A percentile compares a stretch with the other conserved stretches of the same genome.
Conservation (phyloP, 2,329 filamentous ascomycete genomes). For the Fusarium siculi region DNA sequence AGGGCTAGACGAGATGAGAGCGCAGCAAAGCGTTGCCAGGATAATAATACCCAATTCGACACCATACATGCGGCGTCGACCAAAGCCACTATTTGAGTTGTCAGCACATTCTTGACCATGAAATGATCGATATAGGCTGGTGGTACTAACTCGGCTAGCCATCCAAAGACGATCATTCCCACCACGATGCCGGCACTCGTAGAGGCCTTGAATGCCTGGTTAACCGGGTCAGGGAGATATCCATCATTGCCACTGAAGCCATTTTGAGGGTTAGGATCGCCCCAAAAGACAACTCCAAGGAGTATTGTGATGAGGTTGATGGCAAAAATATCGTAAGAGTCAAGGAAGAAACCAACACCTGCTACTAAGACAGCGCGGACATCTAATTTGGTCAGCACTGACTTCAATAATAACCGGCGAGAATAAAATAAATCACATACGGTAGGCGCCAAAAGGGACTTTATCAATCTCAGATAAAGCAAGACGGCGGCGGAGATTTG, state of each 20-base stretch:
- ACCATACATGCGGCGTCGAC: conserved; percentile 85
- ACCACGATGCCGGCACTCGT: conserved; percentile 83
- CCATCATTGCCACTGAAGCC: conserved; percentile 65
- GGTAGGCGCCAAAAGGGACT: conserved; percentile 79
- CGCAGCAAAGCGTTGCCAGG: conserved; percentile 74
- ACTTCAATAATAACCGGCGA: neutral
- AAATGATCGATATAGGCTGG: neutral
- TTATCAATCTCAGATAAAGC: conserved; percentile 85
- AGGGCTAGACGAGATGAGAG: conserved; percentile 69
- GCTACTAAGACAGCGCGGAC: conserved; percentile 79
- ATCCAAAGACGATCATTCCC: conserved; percentile 81
- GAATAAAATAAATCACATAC: conserved; percentile 44
- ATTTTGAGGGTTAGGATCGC: conserved; percentile 54
- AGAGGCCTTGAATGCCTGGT: conserved; percentile 82
- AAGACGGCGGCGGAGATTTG: conserved; percentile 79
- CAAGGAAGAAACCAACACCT: conserved; percentile 85
- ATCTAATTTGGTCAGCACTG: conserved; percentile 52
- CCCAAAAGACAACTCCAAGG: conserved; percentile 81
- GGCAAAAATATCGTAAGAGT: conserved; percentile 85
- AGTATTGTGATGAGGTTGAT: conserved; percentile 79
- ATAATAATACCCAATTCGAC: conserved; percentile 80
- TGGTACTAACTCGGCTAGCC: conserved; percentile 71
- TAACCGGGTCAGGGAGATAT: conserved; percentile 70
- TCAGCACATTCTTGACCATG: conserved; percentile 21
- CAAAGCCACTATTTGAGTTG: conserved; percentile 60